phyloP scores from a whole-genome alignment of 2,329 filamentous ascomycete species.

The Arthroderma sp. region DNA sequence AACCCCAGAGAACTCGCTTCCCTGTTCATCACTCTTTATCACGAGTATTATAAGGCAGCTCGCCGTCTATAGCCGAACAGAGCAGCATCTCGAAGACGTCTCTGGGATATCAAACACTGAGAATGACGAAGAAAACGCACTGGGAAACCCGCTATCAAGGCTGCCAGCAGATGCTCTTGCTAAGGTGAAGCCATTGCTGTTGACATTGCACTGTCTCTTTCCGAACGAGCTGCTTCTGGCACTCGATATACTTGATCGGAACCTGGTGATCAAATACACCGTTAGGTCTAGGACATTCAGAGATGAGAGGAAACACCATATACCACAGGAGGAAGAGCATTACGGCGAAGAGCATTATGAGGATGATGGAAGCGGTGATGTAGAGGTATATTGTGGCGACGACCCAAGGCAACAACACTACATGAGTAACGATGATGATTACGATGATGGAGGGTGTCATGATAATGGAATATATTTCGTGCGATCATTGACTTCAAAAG shows the following conservation, averaged over 20 bases:
- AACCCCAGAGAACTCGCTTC: not conserved
- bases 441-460: not conserved
- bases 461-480: constrained; percentile 47
- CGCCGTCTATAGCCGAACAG: not conserved
- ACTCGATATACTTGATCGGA: constrained; percentile 73
- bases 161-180: constrained; percentile 13
- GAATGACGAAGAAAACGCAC: not conserved
- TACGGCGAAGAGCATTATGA: constrained; percentile 3
- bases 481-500: constrained; percentile 40
- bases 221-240: constrained; percentile 70
- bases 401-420: not conserved
- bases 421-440: constrained; percentile 5
- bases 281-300: not conserved
- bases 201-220: constrained; percentile 75
- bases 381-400: constrained; percentile 1
- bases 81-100: not conserved
- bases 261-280: constrained; percentile 45
- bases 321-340: not conserved
- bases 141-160: constrained; percentile 9
- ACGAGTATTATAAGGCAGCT: constrained; percentile 1
- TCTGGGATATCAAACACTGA: not conserved
- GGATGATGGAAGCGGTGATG: not conserved
- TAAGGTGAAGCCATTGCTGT: constrained; percentile 45
- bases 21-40: constrained; percentile 4
- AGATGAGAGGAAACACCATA: not conserved